Base-by-base conservation (phyloP, 1,284 basidiomycete species). In the Coniophora puteana region DNA sequence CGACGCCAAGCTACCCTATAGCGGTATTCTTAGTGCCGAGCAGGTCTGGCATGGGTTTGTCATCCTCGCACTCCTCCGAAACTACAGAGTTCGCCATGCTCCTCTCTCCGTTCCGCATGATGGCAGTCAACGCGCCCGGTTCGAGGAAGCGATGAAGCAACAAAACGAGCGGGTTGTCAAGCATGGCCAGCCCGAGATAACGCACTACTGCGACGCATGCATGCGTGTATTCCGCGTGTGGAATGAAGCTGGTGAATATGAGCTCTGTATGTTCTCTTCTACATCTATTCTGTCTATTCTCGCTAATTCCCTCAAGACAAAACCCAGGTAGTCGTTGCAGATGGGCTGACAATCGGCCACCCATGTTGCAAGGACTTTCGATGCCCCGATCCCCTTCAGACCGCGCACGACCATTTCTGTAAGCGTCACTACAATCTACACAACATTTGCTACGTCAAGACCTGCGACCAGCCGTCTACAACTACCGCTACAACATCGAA, bases 301-400 rank as follows among this genome's bases (percentile, higher is more conserved):
- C 13, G 16, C 6, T 35, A n/a, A 17, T 21, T 7, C 14, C 8
- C 12, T 18, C 26, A 13, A 48, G 39, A 14, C 6, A 12, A 27
- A 10, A 21, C 47, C 3, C 43, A 39, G 7, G 42, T 54, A 1
- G 47, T 53, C 13, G 58, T 65, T 8, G 51, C 47, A 8, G 59
- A 65, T 42, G 61, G 63, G 4, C 44, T 64, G 8, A 51, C 52
- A 10, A 50, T 65, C 17, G 60, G 61, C 1, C 58, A 55, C 34
- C 59, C 61, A 1, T 59, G 59, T 35, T 67, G 66, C 44, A 45
- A 37, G 4, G 45, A 48, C 1, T 53, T 56, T 22, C 36, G 53
- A 39, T 58, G 58, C 37, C 30, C 32, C 1, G 29, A 37, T 2
- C 45, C 51, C 2, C 49, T 61, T 5, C 16, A 32, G 1, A 45